These are phyloP conservation scores for Chaetoceros muelleri DNA, from an alignment of 108 stramenopile species.

Conservation along the genomic window DNA sequence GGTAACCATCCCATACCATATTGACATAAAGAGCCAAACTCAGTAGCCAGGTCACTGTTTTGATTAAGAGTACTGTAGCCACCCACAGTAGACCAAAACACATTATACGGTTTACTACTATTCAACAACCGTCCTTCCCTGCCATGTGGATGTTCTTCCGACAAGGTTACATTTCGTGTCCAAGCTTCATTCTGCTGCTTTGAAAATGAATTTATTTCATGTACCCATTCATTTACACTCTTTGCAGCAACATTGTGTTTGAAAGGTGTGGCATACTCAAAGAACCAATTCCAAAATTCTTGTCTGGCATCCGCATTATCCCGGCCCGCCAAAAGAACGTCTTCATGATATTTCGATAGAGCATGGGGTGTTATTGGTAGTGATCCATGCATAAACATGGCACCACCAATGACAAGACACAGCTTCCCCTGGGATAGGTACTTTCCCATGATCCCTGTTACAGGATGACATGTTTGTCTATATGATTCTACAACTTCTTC, in stretches of 20 bases:
- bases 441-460: slow-evolving; percentile 51
- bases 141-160: slow-evolving; percentile 5
- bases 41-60: slow-evolving; percentile 5
- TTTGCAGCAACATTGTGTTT: slow-evolving; percentile 10
- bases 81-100: slow-evolving; percentile 51
- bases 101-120: slow-evolving; percentile 1
- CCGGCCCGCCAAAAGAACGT: not conserved
- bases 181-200: slow-evolving; percentile 33
- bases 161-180: slow-evolving; percentile 25
- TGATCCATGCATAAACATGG: slow-evolving; percentile 70
- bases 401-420: slow-evolving; percentile 31
- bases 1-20: slow-evolving; percentile 77
- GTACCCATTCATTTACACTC: slow-evolving; percentile 48
- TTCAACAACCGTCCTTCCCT: not conserved
- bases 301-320: not conserved
- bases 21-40: slow-evolving; percentile 14
- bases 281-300: slow-evolving; percentile 12
- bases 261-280: slow-evolving; percentile 65
- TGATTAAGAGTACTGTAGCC: slow-evolving; percentile 38
- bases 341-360: not conserved
- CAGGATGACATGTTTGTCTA: slow-evolving; percentile 49
- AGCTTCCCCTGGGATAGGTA: slow-evolving; percentile 53
- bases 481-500: slow-evolving; percentile 64
- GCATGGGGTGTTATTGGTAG: slow-evolving; percentile 34
- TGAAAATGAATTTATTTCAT: slow-evolving; percentile 43